A percentile compares a stretch with the other conserved stretches of the same genome.
phyloP scores from a whole-genome alignment of 2,329 filamentous ascomycete species.

The Neobulgaria alba region DNA sequence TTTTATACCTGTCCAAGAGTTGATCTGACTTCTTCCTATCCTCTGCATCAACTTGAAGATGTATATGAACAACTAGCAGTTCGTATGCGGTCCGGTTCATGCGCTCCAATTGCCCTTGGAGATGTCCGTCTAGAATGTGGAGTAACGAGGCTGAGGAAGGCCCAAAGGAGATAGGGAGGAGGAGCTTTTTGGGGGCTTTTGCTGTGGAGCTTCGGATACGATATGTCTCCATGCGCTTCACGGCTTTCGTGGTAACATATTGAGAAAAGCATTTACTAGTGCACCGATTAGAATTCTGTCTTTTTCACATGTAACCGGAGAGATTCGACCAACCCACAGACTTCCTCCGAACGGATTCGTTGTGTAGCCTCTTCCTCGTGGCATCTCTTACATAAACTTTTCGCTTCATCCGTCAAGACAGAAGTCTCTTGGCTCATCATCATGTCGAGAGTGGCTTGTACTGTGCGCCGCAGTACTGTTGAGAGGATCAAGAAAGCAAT shows the following conservation, averaged over 20 bases:
- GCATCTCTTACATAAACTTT: constrained; percentile 24
- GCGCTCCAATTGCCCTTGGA: constrained; percentile 54
- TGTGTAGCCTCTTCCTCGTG: constrained; percentile 21
- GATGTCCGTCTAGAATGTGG: constrained; percentile 64
- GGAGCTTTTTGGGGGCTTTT: constrained; percentile 39
- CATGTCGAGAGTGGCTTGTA: not conserved
- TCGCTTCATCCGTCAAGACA: constrained; percentile 4
- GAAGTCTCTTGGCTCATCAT: no score
- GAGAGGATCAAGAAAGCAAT: no score
- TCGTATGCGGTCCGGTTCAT: constrained; percentile 60
- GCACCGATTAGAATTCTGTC: constrained; percentile 12
- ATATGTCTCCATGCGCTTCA: constrained; percentile 68
- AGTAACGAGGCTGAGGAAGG: constrained; percentile 71
- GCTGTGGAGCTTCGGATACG: constrained; percentile 35
- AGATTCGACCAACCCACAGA: constrained; percentile 25
- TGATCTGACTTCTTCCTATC: constrained; percentile 23
- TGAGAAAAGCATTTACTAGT: constrained; percentile 64
- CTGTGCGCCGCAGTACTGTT: not conserved
- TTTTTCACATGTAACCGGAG: not conserved
- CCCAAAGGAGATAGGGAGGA: constrained; percentile 78
- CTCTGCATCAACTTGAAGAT: constrained; percentile 25
- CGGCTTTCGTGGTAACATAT: constrained; percentile 70
- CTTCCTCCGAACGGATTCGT: constrained; percentile 26
- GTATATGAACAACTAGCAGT: constrained; percentile 48
- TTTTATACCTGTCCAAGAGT: constrained; percentile 39